Conservation (phyloP, 23 red algal species). For the Gracilaria gracilis region DNA sequence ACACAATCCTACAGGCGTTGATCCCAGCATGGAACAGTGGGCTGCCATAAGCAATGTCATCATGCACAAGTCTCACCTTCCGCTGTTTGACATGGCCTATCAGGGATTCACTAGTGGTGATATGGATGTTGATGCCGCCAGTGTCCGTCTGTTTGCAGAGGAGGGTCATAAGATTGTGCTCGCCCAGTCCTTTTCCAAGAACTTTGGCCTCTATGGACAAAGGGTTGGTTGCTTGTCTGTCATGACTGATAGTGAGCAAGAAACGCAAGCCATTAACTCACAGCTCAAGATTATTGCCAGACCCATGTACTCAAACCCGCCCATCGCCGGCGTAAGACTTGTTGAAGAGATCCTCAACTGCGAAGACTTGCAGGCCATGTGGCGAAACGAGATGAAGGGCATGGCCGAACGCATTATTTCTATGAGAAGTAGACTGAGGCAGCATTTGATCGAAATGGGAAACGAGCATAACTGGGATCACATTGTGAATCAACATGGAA, state of each 20-base stretch:
- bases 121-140: conserved; percentile 78
- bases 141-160: conserved; percentile 68
- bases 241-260: conserved; percentile 65
- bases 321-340: conserved; percentile 72
- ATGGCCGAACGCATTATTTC: conserved; percentile 84
- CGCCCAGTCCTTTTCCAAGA: conserved; percentile 88
- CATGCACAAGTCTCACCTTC: conserved; percentile 54
- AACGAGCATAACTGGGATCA: conserved; percentile 80
- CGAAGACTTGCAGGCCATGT: conserved; percentile 58
- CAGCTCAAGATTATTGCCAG: conserved; percentile 91
- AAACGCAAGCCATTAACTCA: conserved; percentile 59
- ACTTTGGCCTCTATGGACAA: conserved; percentile 91
- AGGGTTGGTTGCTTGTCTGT: conserved; percentile 85
- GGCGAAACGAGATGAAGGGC: conserved; percentile 80
- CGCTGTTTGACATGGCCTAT: conserved; percentile 94
- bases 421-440: conserved; percentile 75
- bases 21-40: conserved; percentile 80
- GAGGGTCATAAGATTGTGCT: conserved; percentile 82
- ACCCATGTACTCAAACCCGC: conserved; percentile 88
- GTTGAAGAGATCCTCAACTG: conserved; percentile 80
- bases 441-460: conserved; percentile 50
- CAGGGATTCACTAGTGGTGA: conserved; percentile 94
- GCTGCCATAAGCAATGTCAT: conserved; percentile 61
- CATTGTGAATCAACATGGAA: conserved; percentile 89
- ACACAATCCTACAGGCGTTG: conserved; percentile 94